Percentiles rank a stretch among this genome's conserved stretches.
Evolutionary conservation across 176 grass and related monocot species (phyloP).

Genomic region (Rhynchospora breviuscula): DNA sequence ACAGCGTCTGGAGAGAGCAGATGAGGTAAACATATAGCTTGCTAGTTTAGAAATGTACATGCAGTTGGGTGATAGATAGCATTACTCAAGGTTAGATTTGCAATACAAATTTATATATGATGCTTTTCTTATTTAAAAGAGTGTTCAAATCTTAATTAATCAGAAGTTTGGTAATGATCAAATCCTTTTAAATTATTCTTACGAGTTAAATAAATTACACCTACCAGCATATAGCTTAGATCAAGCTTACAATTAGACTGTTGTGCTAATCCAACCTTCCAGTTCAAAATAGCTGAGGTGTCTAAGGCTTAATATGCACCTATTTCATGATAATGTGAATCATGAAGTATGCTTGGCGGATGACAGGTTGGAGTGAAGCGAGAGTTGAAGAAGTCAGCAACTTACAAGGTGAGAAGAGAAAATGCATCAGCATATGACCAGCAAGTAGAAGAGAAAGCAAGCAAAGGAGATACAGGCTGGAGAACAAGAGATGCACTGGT

Average conservation of each 20-base stretch:
- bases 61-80: background rate
- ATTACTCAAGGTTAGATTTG: background rate
- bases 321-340: background rate
- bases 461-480: slow-evolving; percentile 33
- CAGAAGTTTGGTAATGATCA: background rate
- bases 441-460: background rate
- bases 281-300: background rate
- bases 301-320: background rate
- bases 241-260: background rate
- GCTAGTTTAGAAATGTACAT: background rate
- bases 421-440: background rate
- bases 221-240: background rate
- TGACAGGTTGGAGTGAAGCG: slow-evolving; percentile 1
- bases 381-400: slow-evolving; percentile 37
- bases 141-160: background rate
- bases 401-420: slow-evolving; percentile 21
- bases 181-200: background rate
- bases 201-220: background rate
- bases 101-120: background rate
- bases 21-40: background rate
- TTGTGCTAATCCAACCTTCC: background rate
- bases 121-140: background rate
- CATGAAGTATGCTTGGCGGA: slow-evolving; percentile 15
- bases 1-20: slow-evolving; percentile 17
- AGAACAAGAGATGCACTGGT: slow-evolving; percentile 53